Evolutionary conservation across 192 early-diverging fungal species (phyloP).

Genomic region (Pilaira anomala): DNA sequence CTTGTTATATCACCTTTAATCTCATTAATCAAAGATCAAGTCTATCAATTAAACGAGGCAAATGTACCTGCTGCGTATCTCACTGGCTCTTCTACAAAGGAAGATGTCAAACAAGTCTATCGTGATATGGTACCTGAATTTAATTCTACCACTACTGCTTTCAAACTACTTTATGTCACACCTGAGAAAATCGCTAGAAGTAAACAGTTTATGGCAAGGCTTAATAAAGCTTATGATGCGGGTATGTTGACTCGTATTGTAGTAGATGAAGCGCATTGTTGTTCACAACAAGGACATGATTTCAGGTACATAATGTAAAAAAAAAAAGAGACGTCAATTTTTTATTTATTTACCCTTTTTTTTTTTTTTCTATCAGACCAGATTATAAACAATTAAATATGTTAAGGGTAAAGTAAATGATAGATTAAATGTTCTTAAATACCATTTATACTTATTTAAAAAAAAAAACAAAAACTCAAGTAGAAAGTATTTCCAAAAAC

Average conservation of each 20-base stretch:
- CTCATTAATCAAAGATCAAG: conserved; percentile 93
- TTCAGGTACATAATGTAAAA: conserved; percentile 69
- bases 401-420: conserved; percentile 16
- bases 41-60: conserved; percentile 57
- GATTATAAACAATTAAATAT: conserved; percentile 34
- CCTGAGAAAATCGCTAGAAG: conserved; percentile 86
- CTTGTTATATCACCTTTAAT: conserved; percentile 90
- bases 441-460: not conserved
- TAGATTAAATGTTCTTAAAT: not conserved
- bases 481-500: conserved; percentile 53
- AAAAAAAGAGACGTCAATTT: too few relatives aligned
- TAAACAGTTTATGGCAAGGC: conserved; percentile 52
- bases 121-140: conserved; percentile 51
- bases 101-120: conserved; percentile 46
- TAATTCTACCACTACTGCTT: conserved; percentile 37
- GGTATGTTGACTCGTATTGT: conserved; percentile 78
- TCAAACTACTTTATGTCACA: conserved; percentile 83
- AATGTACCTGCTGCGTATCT: conserved; percentile 45
- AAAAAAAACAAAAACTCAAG: not conserved
- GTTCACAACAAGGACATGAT: conserved; percentile 96
- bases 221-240: conserved; percentile 51
- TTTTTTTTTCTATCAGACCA: conserved; percentile 15
- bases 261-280: conserved; percentile 96
- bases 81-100: conserved; percentile 51
- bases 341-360: not conserved